Evolutionary conservation across 331 rosid species (phyloP).

Genomic region (Telfairia occidentalis): DNA sequence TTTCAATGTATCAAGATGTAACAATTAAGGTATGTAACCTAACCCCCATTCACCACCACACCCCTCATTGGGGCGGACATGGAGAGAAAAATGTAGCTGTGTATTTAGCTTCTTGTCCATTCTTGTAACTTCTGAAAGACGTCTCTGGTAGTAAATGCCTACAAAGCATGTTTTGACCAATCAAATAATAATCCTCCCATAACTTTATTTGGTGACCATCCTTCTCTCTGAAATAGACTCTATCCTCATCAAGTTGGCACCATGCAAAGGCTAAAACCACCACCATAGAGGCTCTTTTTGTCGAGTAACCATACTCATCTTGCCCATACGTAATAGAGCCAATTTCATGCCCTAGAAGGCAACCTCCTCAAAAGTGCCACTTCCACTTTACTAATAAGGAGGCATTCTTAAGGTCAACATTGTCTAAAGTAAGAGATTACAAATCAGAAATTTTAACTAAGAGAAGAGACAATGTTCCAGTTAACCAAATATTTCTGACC

Average conservation of each 20-base stretch:
- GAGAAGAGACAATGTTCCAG: background rate
- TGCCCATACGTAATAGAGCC: background rate
- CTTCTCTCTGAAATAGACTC: background rate
- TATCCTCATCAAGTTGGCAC: background rate
- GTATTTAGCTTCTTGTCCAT: background rate
- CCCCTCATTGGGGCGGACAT: background rate
- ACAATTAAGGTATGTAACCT: slow-evolving; percentile 47
- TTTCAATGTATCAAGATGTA: slow-evolving; percentile 54
- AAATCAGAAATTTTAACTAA: no score
- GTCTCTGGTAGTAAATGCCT: background rate
- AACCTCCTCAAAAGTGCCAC: background rate
- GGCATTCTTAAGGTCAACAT: background rate
- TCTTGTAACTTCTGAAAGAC: background rate
- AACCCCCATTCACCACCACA: background rate
- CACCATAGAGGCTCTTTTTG: background rate
- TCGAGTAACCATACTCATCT: background rate
- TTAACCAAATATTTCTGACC: background rate
- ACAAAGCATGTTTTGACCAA: background rate
- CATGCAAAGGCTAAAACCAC: background rate
- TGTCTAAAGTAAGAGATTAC: background rate
- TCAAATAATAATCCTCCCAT: background rate
- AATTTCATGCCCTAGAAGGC: background rate
- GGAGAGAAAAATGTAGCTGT: background rate
- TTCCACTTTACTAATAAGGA: background rate
- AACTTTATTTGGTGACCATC: background rate